A percentile compares a stretch with the other conserved stretches of the same genome.
Conservation (phyloP, 2,329 filamentous ascomycete genomes). For the Xylariaceae sp. region DNA sequence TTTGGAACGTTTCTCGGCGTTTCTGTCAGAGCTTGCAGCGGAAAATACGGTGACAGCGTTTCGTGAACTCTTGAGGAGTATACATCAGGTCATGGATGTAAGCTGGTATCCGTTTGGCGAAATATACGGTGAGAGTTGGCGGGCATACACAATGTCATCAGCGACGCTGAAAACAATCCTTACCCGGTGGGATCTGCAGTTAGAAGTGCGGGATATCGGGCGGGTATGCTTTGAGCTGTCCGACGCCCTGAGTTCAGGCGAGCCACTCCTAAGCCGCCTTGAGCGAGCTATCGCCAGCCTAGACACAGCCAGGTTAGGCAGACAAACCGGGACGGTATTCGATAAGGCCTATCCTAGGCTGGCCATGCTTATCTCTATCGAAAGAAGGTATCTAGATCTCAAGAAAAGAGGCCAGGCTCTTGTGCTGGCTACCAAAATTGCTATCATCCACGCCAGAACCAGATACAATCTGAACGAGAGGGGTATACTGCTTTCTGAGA, state of each 20-base stretch:
- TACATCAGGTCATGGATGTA: slow-evolving; percentile 27
- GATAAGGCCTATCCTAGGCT: slow-evolving; percentile 15
- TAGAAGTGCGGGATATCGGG: slow-evolving; percentile 20
- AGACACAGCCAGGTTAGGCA: slow-evolving; percentile 12
- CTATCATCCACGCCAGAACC: slow-evolving; percentile 23
- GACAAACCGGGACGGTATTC: slow-evolving; percentile 4
- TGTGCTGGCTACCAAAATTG: slow-evolving; percentile 19
- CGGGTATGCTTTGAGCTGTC: slow-evolving; percentile 2
- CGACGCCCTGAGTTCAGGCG: slow-evolving; percentile 8
- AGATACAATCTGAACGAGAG: slow-evolving; percentile 25
- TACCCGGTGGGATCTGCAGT: slow-evolving; percentile 6
- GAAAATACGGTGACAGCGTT: slow-evolving; percentile 16
- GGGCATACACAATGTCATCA: slow-evolving; percentile 4
- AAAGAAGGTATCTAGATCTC: slow-evolving; percentile 21
- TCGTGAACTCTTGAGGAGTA: slow-evolving; percentile 21
- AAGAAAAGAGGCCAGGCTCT: slow-evolving; percentile 20
- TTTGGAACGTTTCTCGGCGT: slow-evolving; percentile 17
- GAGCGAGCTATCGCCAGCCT: slow-evolving; percentile 16
- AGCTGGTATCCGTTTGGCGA: slow-evolving; percentile 22
- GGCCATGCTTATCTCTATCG: slow-evolving; percentile 23
- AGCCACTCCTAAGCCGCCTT: slow-evolving; percentile 9
- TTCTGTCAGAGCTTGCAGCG: slow-evolving; percentile 21
- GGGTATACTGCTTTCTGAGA: slow-evolving; percentile 15
- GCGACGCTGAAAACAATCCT: slow-evolving; percentile 14
- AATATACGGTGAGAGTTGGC: slow-evolving; percentile 13